Evolutionary conservation across 2,329 filamentous ascomycete genomes (phyloP), one percentile per base, ranked within the genome.

Genomic region (Dothideomycetidae sp.): DNA sequence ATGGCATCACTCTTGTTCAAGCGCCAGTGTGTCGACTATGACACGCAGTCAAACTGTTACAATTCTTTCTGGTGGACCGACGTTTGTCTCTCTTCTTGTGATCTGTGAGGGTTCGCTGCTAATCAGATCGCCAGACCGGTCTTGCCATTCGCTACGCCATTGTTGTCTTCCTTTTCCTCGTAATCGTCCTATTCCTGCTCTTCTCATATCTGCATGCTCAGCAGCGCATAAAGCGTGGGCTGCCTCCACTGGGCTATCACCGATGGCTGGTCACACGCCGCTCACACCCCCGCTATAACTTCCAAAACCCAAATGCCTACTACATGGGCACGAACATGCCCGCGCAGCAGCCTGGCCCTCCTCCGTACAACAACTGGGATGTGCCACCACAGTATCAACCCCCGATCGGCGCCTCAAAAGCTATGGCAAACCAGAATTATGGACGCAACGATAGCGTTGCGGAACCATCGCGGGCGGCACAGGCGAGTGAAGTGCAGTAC

Each of bases 151-250:
- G 82, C 57, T 88, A 80, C 72, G 66, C 69, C 32, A 59, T 88
- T 42, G 73, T 86, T 51, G 68, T 71, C 42, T 60, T 64, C 44
- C 53, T 88, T 46, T 62, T 81, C 48, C 41, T 67, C 39, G 39
- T 74, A 42, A 58, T 82, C 50, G 54, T 73, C 36, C 49, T 66
- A 29, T 83, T 75, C 64, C 63, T 85, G 49, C 46, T 81, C 37
- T 64, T 72, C 42, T 80, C 79, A 43, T 79, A 80, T 55, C 58
- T 71, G 32, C 82, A 88, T 57, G 82, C 81, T 31, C 72, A 72
- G 53, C 59, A 60, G 31, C 68, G 82, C 32, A 64, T 86, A 45
- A 66, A 62, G 43, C 77, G 75, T 54, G 80, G 80, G 1, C 61
- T 75, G 26, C 62, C 66, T 12, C 77, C 81, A 11, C 58, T 85